Percentiles rank a stretch among this genome's conserved stretches.
These are phyloP conservation scores for Microdochium trichocladiopsis DNA, from an alignment of 2,329 filamentous ascomycete species.

Conservation along the genomic window DNA sequence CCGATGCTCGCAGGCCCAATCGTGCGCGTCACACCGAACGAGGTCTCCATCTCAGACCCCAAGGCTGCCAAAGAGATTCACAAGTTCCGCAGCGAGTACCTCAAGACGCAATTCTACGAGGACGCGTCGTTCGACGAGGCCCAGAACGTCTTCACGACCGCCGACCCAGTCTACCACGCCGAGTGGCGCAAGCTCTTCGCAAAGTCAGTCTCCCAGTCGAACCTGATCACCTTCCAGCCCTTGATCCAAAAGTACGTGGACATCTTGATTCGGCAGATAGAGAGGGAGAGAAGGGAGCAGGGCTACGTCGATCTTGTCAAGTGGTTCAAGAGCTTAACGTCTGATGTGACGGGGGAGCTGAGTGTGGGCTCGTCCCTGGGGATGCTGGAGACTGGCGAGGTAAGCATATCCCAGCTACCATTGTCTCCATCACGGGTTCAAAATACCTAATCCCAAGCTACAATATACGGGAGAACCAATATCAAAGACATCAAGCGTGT, in stretches of 20 bases:
- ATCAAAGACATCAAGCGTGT: conserved; percentile 24
- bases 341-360: conserved; percentile 41
- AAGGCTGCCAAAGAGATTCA: conserved; percentile 16
- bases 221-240: conserved; percentile 20
- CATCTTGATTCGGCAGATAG: conserved; percentile 34
- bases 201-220: conserved; percentile 26
- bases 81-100: conserved; percentile 17
- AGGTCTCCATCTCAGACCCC: conserved; percentile 16
- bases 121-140: conserved; percentile 4
- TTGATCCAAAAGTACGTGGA: conserved; percentile 26
- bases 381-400: conserved; percentile 37
- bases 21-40: conserved; percentile 15
- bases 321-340: conserved; percentile 43
- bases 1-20: conserved; percentile 11
- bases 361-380: conserved; percentile 42
- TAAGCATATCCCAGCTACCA: no score
- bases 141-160: conserved; percentile 31
- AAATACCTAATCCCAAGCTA: no score
- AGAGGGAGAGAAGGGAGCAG: conserved; percentile 28
- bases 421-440: no score
- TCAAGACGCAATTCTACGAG: conserved; percentile 17
- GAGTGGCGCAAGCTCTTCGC: conserved; percentile 33
- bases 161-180: conserved; percentile 28
- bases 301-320: conserved; percentile 36
- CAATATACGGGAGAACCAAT: conserved; percentile 32